Evolutionary conservation across 768 basidiomycete species (phyloP), one percentile per base, ranked within the genome.

Genomic region (Lactifluus rugatus): DNA sequence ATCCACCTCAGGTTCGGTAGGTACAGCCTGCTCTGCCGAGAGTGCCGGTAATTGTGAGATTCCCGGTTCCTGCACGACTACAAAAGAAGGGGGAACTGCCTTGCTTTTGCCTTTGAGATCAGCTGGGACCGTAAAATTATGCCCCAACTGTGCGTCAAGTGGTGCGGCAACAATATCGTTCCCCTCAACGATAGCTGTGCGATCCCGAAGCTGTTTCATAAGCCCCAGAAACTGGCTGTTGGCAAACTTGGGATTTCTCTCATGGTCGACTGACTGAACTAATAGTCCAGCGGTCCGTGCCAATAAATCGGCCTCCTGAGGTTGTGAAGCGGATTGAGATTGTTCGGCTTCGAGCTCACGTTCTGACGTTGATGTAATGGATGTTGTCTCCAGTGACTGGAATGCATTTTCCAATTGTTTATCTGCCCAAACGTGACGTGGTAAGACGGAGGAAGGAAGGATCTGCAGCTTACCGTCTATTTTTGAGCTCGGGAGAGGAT

Each of bases 141-240:
- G 31, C 48, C 48, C 37, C 58, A 50, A 25, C 60, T 56, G 37
- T 66, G 34, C 23, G 48, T 65, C 48, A 74, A 74, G 51, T 48
- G 45, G 31, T 45, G 62, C 28, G 57, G 79, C 72, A 11, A 94
- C 87, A 70, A 96, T 81, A 52, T 84, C 71, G 66, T 93, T 84
- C 19, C 86, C 89, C 48, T 88, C 83, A 2, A 95, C 84, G 16
- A 84, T 77, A 41, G 91, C 76, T 66, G 87, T 80, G 8, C 84
- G 81, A 70, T 93, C 93, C 39, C 89, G 76, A 55, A 96, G 72
- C 69, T 89, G 83, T 52, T 79, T 81, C 93, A 96, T 95, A 26
- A 96, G 76, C 21, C 78, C 78, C 76, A 96, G 75, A 68, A 96
- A 96, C 58, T 81, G 77, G 69, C 89, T 92, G 32, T 90, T 80